phyloP scores from a whole-genome alignment of 192 early-diverging fungal genomes.

The Cladochytrium replicatum region DNA sequence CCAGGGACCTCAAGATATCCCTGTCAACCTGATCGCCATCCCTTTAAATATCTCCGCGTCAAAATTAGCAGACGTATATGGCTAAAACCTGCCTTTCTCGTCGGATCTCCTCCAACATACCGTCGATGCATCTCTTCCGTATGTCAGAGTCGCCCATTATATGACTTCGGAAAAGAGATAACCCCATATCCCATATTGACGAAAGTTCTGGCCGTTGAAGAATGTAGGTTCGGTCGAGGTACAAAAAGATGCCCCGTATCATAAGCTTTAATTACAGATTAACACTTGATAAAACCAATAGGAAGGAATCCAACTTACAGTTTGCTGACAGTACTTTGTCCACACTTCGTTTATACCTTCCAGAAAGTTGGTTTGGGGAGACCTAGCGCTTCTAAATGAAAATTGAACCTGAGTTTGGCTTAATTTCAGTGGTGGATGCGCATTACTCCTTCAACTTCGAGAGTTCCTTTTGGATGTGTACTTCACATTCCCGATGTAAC shows the following conservation, averaged over 20 bases:
- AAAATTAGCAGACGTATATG: not conserved
- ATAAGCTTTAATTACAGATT: conserved; percentile 43
- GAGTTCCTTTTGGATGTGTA: conserved; percentile 42
- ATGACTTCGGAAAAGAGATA: conserved; percentile 65
- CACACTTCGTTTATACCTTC: conserved; percentile 43
- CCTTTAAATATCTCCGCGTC: conserved; percentile 4
- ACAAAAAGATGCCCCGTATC: conserved; percentile 80
- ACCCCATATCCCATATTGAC: conserved; percentile 82
- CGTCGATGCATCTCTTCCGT: conserved; percentile 23
- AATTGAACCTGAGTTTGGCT: not conserved
- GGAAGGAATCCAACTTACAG: conserved; percentile 24
- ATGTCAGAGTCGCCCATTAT: conserved; percentile 26
- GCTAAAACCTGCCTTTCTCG: conserved; percentile 42
- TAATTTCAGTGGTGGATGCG: too few species aligned
- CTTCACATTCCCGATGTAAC: conserved; percentile 44
- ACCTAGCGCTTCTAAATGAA: conserved; percentile 10
- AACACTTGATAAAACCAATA: not conserved
- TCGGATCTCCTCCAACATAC: conserved; percentile 55
- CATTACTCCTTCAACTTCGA: conserved; percentile 22
- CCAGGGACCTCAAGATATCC: conserved; percentile 39
- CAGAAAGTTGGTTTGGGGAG: conserved; percentile 25
- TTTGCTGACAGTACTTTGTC: conserved; percentile 58
- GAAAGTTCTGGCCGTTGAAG: conserved; percentile 55
- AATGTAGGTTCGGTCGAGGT: conserved; percentile 86
- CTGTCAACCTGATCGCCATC: conserved; percentile 50